Evolutionary conservation across 768 basidiomycete genomes (phyloP).

Genomic region (Tricholoma bakamatsutake): DNA sequence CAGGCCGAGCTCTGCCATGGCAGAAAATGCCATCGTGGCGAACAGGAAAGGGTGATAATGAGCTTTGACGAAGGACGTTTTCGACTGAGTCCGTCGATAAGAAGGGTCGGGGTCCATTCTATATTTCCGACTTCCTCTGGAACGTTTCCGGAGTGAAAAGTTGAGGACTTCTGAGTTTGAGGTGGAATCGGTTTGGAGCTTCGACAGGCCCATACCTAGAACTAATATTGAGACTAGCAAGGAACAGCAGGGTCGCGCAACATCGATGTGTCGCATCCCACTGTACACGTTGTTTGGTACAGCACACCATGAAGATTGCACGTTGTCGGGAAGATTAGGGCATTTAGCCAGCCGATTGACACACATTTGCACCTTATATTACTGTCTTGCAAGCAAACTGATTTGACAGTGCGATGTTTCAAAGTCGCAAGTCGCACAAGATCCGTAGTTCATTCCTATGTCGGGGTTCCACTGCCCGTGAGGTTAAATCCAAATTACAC

Average conservation of each 20-base stretch:
- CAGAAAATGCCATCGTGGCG: conserved; percentile 57
- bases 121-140: neutral
- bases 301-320: neutral
- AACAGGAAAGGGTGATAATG: conserved; percentile 61
- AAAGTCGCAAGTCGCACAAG: neutral
- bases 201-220: conserved; percentile 2
- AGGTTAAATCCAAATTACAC: neutral
- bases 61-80: conserved; percentile 40
- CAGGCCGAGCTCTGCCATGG: conserved; percentile 69
- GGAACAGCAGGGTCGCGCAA: neutral
- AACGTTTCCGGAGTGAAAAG: conserved; percentile 2
- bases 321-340: neutral
- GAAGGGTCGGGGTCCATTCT: conserved; percentile 8
- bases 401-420: neutral
- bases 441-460: neutral
- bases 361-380: neutral
- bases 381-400: neutral
- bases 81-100: conserved; percentile 2
- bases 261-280: neutral
- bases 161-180: neutral
- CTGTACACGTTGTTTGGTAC: neutral
- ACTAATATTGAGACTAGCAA: neutral
- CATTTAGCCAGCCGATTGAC: neutral
- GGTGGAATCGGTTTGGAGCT: neutral
- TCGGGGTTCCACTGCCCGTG: neutral